Percentiles rank a stretch among this genome's conserved stretches.
These are phyloP conservation scores for Pythium insidiosum DNA, from an alignment of 352 stramenopile species.

Conservation along the genomic window DNA sequence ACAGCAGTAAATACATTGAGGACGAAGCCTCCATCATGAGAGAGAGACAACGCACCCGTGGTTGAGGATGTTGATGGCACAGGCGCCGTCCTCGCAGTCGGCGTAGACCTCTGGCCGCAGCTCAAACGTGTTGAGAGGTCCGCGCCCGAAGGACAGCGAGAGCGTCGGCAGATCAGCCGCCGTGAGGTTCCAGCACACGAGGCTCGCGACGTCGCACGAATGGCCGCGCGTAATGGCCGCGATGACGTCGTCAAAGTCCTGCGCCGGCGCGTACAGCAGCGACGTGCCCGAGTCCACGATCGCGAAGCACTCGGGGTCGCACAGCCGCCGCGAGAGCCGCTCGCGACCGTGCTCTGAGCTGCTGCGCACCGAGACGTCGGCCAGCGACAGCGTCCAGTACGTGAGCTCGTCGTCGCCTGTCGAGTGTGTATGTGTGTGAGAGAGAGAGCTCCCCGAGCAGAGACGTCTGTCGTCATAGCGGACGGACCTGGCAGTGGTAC, in stretches of 20 bases:
- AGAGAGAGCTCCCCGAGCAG: no score
- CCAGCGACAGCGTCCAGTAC: slow-evolving; percentile 47
- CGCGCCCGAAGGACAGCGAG: slow-evolving; percentile 28
- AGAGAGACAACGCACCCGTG: slow-evolving; percentile 17
- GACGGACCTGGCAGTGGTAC: slow-evolving; percentile 21
- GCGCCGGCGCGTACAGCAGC: slow-evolving; percentile 30
- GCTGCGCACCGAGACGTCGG: no score
- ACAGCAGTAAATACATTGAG: background rate
- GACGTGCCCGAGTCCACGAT: slow-evolving; percentile 55
- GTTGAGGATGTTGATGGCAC: slow-evolving; percentile 36
- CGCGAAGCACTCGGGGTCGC: slow-evolving; percentile 30
- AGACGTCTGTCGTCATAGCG: slow-evolving; percentile 4
- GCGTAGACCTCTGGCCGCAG: slow-evolving; percentile 32
- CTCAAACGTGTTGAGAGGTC: slow-evolving; percentile 28
- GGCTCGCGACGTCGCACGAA: slow-evolving; percentile 18
- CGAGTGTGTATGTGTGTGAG: no score
- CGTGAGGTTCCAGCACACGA: slow-evolving; percentile 20
- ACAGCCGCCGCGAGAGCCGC: slow-evolving; percentile 11
- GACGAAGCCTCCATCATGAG: no score
- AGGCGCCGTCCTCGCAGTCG: slow-evolving; percentile 19
- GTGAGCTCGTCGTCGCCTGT: slow-evolving; percentile 19
- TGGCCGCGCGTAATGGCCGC: slow-evolving; percentile 19
- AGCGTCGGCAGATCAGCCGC: slow-evolving; percentile 34
- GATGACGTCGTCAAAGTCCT: slow-evolving; percentile 34
- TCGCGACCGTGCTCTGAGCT: background rate